These are phyloP conservation scores for Pyropia haitanensis DNA, from an alignment of 23 red algal genomes.

Conservation along the genomic window DNA sequence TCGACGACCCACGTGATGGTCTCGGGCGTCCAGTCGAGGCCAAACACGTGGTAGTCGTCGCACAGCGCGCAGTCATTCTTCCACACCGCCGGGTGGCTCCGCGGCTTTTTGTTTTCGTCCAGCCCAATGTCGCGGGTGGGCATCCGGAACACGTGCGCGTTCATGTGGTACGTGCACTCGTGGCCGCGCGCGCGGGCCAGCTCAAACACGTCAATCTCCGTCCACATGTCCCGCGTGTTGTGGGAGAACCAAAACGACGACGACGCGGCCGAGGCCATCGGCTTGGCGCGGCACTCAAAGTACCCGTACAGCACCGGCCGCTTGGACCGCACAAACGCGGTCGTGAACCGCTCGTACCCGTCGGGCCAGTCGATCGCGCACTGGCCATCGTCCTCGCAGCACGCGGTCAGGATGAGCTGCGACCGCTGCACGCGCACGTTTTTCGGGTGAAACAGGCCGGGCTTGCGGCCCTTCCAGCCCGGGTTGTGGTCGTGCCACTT, in stretches of 20 bases:
- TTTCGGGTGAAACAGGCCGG: constrained; percentile 26
- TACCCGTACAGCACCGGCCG: constrained; percentile 21
- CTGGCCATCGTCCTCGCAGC: constrained; percentile 7
- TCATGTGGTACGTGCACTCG: constrained; percentile 22
- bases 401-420: constrained; percentile 4
- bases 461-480: constrained; percentile 30
- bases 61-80: background rate
- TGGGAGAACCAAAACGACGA: constrained; percentile 34
- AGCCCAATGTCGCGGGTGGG: background rate
- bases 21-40: constrained; percentile 16
- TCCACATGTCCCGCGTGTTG: constrained; percentile 25
- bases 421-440: constrained; percentile 17
- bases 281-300: constrained; percentile 23
- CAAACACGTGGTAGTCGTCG: constrained; percentile 6
- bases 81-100: background rate
- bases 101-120: background rate
- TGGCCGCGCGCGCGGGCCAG: constrained; percentile 2
- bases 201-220: constrained; percentile 50
- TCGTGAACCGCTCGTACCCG: constrained; percentile 26
- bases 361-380: constrained; percentile 2
- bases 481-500: constrained; percentile 39
- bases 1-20: constrained; percentile 22
- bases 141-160: constrained; percentile 30
- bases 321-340: constrained; percentile 35
- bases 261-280: constrained; percentile 5